Conservation (phyloP, 73 alveolate species). For the Paraurostyla sp. region DNA sequence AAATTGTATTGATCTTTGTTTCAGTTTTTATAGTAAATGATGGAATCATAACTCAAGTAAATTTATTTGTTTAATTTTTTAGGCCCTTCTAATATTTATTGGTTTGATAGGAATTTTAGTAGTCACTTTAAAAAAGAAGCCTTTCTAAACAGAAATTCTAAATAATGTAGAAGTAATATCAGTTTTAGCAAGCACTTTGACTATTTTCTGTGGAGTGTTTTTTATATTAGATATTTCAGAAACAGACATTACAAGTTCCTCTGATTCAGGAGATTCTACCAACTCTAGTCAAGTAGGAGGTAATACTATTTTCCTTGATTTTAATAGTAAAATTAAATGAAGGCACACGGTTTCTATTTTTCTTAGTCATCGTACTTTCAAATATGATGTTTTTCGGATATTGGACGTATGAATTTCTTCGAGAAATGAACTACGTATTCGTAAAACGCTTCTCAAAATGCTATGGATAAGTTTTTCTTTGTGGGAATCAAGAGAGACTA, state of each 20-base stretch:
- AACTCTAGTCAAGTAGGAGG: neutral
- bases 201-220: constrained; percentile 68
- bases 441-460: neutral
- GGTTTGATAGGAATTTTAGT: constrained; percentile 13
- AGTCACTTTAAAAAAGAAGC: constrained; percentile 3
- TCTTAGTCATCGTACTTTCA: constrained; percentile 8
- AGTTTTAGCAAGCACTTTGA: constrained; percentile 12
- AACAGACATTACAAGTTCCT: neutral
- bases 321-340: neutral
- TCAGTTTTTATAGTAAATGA: constrained; percentile 34
- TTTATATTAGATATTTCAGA: constrained; percentile 47
- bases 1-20: constrained; percentile 41
- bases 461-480: neutral
- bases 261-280: neutral
- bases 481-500: neutral
- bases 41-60: constrained; percentile 37
- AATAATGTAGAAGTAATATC: constrained; percentile 57
- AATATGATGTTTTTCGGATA: constrained; percentile 37
- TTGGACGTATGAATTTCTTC: constrained; percentile 44
- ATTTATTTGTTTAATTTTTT: neutral
- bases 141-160: constrained; percentile 28
- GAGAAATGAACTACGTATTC: neutral
- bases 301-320: neutral
- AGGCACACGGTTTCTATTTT: constrained; percentile 17
- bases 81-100: constrained; percentile 56